phyloP scores from a whole-genome alignment of 805 yeast genomes.

The Zygoascus ofunaensis region DNA sequence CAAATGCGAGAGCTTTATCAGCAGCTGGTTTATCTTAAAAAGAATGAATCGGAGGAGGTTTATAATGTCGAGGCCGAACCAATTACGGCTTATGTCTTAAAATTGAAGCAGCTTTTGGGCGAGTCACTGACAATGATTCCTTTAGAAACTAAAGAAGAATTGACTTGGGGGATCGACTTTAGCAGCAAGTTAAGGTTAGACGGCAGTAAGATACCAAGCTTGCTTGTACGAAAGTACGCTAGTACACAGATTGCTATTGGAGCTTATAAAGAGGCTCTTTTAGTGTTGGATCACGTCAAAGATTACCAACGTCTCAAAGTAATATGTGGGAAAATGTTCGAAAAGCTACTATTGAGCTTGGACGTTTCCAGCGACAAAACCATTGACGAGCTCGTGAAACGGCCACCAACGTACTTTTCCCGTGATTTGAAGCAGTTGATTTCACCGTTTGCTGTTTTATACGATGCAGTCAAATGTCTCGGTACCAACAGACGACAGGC shows the following conservation, averaged over 20 bases:
- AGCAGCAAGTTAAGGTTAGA: background rate
- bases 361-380: constrained; percentile 7
- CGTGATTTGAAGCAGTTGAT: constrained; percentile 22
- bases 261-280: constrained; percentile 19
- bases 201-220: background rate
- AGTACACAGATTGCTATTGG: background rate
- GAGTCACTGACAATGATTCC: background rate
- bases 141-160: background rate
- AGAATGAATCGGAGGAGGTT: background rate
- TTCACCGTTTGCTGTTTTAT: constrained; percentile 27
- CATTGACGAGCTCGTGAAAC: constrained; percentile 6
- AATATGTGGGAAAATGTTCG: constrained; percentile 23
- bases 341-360: constrained; percentile 16
- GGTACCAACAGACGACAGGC: constrained; percentile 7
- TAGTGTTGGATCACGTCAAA: constrained; percentile 17
- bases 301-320: constrained; percentile 16
- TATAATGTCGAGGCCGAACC: background rate
- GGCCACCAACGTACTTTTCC: constrained; percentile 10
- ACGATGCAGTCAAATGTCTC: constrained; percentile 10
- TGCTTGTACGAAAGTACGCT: background rate
- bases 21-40: background rate
- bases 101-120: background rate
- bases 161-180: background rate
- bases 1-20: background rate
- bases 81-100: background rate